Conservation (phyloP, 1,284 basidiomycete genomes). For the Microbotryum saponariae region DNA sequence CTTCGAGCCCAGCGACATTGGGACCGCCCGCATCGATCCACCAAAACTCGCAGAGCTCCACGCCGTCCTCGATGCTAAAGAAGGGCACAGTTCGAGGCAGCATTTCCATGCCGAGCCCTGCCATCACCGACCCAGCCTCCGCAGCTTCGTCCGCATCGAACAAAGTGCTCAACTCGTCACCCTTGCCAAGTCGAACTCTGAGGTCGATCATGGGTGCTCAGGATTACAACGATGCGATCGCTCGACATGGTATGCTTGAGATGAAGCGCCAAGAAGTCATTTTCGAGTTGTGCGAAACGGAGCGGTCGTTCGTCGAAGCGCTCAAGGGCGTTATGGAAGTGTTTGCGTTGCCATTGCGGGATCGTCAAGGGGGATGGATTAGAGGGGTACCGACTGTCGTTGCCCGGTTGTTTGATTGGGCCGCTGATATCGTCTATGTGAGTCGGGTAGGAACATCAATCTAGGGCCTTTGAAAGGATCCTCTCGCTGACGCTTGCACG, state of each 20-base stretch:
- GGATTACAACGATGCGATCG: conserved; percentile 35
- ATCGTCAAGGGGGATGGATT: conserved; percentile 64
- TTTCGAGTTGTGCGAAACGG: conserved; percentile 58
- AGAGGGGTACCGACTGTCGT: conserved; percentile 61
- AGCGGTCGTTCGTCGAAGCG: conserved; percentile 59
- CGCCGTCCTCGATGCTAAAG: too few relatives aligned
- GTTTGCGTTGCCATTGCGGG: conserved; percentile 66
- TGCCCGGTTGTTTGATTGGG: conserved; percentile 66
- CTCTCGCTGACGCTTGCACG: not conserved
- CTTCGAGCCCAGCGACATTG: too few relatives aligned
- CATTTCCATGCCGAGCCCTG: not conserved
- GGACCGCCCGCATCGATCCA: too few relatives aligned
- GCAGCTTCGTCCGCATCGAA: not conserved
- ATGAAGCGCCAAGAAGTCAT: conserved; percentile 60
- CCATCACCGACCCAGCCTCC: not conserved
- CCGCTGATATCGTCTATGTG: conserved; percentile 61
- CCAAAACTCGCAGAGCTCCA: too few relatives aligned
- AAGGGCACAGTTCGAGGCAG: too few relatives aligned
- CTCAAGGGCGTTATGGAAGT: conserved; percentile 57
- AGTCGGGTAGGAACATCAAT: not conserved
- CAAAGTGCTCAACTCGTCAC: conserved; percentile 6
- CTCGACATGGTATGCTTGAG: conserved; percentile 48
- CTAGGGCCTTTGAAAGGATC: not conserved
- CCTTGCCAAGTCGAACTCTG: conserved; percentile 25
- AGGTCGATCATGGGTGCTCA: conserved; percentile 31